Conservation (phyloP, 2,329 filamentous ascomycete genomes). For the Fusarium temperatum region DNA sequence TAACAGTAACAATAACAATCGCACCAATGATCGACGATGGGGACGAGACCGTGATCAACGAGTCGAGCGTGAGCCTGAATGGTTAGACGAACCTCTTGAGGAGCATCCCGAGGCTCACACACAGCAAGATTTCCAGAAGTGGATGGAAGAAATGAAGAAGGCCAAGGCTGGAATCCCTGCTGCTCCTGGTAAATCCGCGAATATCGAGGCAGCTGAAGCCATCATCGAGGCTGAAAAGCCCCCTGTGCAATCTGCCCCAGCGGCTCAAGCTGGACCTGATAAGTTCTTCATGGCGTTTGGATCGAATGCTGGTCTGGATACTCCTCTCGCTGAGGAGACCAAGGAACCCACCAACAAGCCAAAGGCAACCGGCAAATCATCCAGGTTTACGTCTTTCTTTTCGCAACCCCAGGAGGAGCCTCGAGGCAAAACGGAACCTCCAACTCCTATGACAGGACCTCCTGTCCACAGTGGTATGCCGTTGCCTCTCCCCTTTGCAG, state of each 20-base stretch:
- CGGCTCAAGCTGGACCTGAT: constrained; percentile 74
- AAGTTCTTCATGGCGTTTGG: constrained; percentile 76
- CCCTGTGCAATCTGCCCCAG: constrained; percentile 67
- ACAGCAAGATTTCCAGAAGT: constrained; percentile 91
- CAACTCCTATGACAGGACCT: constrained; percentile 52
- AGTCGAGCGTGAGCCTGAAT: constrained; percentile 85
- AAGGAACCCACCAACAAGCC: constrained; percentile 56
- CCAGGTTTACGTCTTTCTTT: constrained; percentile 87
- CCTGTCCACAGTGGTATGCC: constrained; percentile 25
- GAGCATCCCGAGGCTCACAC: constrained; percentile 78
- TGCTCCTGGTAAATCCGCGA: constrained; percentile 50
- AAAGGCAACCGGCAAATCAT: constrained; percentile 73
- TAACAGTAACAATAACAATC: constrained; percentile 49
- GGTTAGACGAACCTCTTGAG: constrained; percentile 80
- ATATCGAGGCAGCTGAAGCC: constrained; percentile 47
- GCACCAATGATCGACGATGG: constrained; percentile 60
- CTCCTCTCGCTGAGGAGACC: constrained; percentile 62
- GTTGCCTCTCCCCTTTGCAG: constrained; percentile 23
- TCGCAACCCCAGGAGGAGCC: constrained; percentile 59
- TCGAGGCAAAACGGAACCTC: constrained; percentile 59
- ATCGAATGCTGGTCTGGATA: constrained; percentile 53
- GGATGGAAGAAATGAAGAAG: constrained; percentile 91
- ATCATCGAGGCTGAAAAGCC: constrained; percentile 59
- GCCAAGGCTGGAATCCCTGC: constrained; percentile 55
- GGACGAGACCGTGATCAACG: constrained; percentile 66